Evolutionary conservation across 331 rosid species (phyloP).

Genomic region (Rhamnella rubrinervis): DNA sequence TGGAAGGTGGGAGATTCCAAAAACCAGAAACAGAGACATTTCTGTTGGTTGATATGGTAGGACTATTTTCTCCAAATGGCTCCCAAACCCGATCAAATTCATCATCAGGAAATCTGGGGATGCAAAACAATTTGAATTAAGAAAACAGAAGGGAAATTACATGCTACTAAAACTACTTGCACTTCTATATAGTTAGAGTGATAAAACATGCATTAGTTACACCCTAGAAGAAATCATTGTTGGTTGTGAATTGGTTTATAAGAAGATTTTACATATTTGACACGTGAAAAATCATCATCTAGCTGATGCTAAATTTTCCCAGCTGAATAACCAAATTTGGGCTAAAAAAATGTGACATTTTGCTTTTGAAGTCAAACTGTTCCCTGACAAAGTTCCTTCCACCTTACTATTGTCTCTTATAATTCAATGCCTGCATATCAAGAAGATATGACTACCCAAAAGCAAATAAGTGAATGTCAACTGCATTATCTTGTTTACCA

Average conservation of each 20-base stretch:
- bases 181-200: background rate
- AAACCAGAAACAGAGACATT: conserved; percentile 66
- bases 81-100: conserved; percentile 71
- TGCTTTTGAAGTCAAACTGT: too few species aligned
- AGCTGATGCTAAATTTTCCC: too few species aligned
- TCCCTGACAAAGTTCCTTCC: too few species aligned
- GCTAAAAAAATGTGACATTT: too few species aligned
- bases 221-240: background rate
- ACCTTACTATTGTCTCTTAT: too few species aligned
- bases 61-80: conserved; percentile 44
- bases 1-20: conserved; percentile 84
- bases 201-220: background rate
- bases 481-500: too few species aligned
- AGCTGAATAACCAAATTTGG: too few species aligned
- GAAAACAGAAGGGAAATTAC: background rate
- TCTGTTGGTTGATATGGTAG: conserved; percentile 35
- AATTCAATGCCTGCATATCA: too few species aligned
- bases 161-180: conserved; percentile 2
- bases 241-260: background rate
- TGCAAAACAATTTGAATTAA: conserved; percentile 2
- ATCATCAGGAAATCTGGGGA: conserved; percentile 77
- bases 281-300: too few species aligned
- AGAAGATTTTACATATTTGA: background rate
- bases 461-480: too few species aligned
- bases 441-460: too few species aligned